Conservation (phyloP, 441 rosid species). For the Flueggea neowawraea region DNA sequence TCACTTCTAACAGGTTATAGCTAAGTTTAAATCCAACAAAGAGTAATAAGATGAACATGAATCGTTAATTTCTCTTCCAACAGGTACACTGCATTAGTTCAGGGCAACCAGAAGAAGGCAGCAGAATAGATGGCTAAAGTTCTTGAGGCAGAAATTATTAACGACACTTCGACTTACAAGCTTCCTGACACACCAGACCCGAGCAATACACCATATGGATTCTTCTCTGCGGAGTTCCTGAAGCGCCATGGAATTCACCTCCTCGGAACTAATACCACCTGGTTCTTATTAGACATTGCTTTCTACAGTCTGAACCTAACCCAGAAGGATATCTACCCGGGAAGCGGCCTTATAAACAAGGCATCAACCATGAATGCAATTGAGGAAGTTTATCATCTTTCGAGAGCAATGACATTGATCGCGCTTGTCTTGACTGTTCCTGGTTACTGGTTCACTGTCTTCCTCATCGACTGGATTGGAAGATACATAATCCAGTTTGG, state of each 20-base stretch:
- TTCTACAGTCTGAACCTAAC: not conserved
- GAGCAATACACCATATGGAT: not conserved
- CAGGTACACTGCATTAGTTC: not conserved
- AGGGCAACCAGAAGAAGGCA: not conserved
- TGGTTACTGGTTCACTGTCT: not conserved
- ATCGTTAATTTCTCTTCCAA: too few relatives aligned
- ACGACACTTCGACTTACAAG: not conserved
- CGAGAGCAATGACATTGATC: not conserved
- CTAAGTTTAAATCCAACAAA: too few relatives aligned
- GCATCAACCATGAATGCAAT: not conserved
- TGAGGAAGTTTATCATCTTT: not conserved
- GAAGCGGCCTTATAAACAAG: not conserved
- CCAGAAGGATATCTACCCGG: not conserved
- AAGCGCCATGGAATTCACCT: not conserved
- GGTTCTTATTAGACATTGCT: not conserved
- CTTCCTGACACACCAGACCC: not conserved
- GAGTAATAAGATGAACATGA: too few relatives aligned
- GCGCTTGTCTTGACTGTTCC: not conserved
- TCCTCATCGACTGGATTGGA: not conserved
- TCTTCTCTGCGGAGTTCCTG: not conserved
- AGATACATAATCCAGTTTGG: not conserved
- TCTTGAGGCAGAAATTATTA: not conserved
- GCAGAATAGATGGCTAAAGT: not conserved
- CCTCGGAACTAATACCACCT: not conserved
- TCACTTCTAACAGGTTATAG: too few relatives aligned